Conservation (phyloP, 176 grass and related monocot genomes). For the Carex littledalei region DNA sequence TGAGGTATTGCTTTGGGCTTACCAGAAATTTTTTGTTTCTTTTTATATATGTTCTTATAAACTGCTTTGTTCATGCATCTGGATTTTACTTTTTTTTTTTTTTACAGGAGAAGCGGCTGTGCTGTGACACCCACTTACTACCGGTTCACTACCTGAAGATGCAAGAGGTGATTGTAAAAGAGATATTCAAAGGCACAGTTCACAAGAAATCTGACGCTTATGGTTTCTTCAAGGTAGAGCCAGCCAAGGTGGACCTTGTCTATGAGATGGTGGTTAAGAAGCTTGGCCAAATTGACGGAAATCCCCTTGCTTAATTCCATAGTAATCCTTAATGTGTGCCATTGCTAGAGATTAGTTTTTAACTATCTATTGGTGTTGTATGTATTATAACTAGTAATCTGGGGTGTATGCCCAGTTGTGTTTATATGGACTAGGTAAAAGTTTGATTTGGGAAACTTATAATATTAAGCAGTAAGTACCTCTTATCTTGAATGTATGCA, state of each 20-base stretch:
- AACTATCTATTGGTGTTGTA: conserved; percentile 1
- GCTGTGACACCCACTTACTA: conserved; percentile 71
- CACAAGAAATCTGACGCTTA: conserved; percentile 77
- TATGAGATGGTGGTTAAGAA: conserved; percentile 90
- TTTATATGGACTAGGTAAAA: neutral
- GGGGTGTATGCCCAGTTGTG: neutral
- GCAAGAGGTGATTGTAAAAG: conserved; percentile 75
- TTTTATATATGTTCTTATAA: too few relatives aligned
- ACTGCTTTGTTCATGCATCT: neutral
- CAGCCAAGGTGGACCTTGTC: conserved; percentile 68
- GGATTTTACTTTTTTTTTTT: neutral
- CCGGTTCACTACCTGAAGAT: conserved; percentile 83
- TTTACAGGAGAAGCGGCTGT: conserved; percentile 74
- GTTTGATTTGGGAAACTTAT: neutral
- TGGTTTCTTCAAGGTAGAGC: conserved; percentile 80
- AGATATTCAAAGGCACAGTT: conserved; percentile 79
- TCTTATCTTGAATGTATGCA: neutral
- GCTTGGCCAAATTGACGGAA: conserved; percentile 55
- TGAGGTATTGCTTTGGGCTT: neutral
- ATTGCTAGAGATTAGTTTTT: conserved; percentile 4
- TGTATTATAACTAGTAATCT: neutral
- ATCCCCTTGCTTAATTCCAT: conserved; percentile 39
- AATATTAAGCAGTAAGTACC: neutral
- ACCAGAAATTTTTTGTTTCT: neutral
- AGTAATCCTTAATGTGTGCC: neutral